Percentiles rank a stretch among this genome's conserved stretches.
phyloP scores from a whole-genome alignment of 805 yeast genomes.

The Hanseniaspora singularis region DNA sequence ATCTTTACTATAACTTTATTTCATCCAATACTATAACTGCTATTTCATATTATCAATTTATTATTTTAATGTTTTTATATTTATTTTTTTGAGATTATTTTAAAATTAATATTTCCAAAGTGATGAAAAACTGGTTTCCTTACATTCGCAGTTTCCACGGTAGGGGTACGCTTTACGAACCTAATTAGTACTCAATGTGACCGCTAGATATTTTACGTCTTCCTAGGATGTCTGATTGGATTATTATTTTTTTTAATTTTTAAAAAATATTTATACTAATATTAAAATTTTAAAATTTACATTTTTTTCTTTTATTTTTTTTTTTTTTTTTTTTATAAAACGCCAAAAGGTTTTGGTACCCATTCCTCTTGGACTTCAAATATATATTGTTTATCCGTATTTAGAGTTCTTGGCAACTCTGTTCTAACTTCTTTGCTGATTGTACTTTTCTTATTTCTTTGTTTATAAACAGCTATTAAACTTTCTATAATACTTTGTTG shows the following conservation, averaged over 20 bases:
- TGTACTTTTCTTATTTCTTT: neutral
- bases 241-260: slow-evolving; percentile 9
- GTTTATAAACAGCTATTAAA: neutral
- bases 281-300: neutral
- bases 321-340: slow-evolving; percentile 20
- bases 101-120: slow-evolving; percentile 22
- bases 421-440: no score
- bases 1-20: neutral
- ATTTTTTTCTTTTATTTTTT: neutral
- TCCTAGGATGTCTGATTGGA: slow-evolving; percentile 84
- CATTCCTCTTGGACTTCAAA: slow-evolving; percentile 34
- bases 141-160: slow-evolving; percentile 97
- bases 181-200: slow-evolving; percentile 68
- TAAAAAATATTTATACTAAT: slow-evolving; percentile 1
- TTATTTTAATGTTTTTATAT: slow-evolving; percentile 1
- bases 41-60: neutral
- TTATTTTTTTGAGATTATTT: neutral
- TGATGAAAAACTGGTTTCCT: slow-evolving; percentile 58
- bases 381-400: neutral
- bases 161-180: slow-evolving; percentile 67
- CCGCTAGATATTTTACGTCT: slow-evolving; percentile 59
- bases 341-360: slow-evolving; percentile 48
- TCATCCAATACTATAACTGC: neutral
- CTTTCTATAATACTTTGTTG: neutral
- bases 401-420: neutral